Evolutionary conservation across 441 rosid genomes (phyloP).

Genomic region (Rhodomyrtus psidioides): DNA sequence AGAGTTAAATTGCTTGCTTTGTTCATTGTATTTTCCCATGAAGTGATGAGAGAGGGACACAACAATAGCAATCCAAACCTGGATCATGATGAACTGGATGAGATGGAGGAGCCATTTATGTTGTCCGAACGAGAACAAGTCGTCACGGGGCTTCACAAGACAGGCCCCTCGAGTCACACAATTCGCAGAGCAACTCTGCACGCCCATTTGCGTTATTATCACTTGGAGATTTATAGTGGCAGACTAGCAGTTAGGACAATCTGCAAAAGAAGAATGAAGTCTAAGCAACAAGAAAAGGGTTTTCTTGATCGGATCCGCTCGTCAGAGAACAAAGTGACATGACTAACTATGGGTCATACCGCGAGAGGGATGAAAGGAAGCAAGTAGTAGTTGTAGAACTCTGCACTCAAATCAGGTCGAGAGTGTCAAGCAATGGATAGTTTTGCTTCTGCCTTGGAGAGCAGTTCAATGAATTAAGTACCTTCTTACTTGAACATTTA

Average conservation of each 20-base stretch:
- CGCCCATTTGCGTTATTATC: slow-evolving; percentile 15
- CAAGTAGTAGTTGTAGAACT: slow-evolving; percentile 13
- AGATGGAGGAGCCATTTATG: slow-evolving; percentile 19
- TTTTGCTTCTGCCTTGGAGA: not conserved
- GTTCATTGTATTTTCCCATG: not conserved
- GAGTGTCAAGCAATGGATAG: not conserved
- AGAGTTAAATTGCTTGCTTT: not conserved
- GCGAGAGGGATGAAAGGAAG: slow-evolving; percentile 8
- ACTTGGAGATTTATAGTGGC: slow-evolving; percentile 10
- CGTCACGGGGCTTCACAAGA: slow-evolving; percentile 7
- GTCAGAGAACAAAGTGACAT: not conserved
- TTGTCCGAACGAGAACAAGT: slow-evolving; percentile 16
- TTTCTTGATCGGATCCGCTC: not conserved
- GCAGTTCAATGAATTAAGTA: not conserved
- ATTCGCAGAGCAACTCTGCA: slow-evolving; percentile 6
- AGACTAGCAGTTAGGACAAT: slow-evolving; percentile 6
- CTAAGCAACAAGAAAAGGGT: not conserved
- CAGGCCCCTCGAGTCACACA: not conserved
- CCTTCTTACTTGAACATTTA: not conserved
- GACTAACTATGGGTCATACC: not conserved
- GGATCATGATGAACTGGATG: slow-evolving; percentile 20
- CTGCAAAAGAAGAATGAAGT: not conserved
- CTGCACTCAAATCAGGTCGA: slow-evolving; percentile 2
- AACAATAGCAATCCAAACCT: not conserved
- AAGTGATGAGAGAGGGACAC: not conserved